These are phyloP conservation scores for Platanus orientalis DNA, from an alignment of 164 flowering plant genomes.

Conservation along the genomic window DNA sequence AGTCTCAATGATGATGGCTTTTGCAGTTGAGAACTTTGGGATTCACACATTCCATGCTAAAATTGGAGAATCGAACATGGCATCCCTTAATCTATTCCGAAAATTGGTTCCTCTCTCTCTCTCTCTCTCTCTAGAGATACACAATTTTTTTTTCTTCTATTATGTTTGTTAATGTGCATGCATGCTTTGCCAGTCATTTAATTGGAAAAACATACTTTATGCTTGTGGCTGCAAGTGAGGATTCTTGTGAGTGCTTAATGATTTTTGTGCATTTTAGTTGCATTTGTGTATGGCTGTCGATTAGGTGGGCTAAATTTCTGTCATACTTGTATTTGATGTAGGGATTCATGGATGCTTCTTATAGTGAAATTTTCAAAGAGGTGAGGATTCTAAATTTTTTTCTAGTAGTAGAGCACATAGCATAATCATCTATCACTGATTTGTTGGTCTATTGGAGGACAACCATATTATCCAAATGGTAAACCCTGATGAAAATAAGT, in stretches of 20 bases:
- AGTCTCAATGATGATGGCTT: slow-evolving; percentile 85
- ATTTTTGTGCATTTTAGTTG: neutral
- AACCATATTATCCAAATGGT: neutral
- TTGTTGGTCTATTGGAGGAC: neutral
- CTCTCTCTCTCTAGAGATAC: slow-evolving; percentile 10
- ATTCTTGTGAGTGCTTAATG: neutral
- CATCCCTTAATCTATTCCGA: slow-evolving; percentile 63
- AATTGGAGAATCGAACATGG: slow-evolving; percentile 74
- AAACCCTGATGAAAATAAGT: neutral
- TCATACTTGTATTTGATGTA: slow-evolving; percentile 23
- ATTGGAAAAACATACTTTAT: neutral
- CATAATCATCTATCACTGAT: neutral
- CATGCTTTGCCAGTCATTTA: neutral
- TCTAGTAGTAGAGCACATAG: neutral
- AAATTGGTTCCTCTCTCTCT: slow-evolving; percentile 62
- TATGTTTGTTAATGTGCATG: neutral
- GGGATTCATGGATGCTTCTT: slow-evolving; percentile 71
- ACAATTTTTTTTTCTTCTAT: neutral
- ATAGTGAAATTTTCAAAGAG: slow-evolving; percentile 82
- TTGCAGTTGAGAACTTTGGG: slow-evolving; percentile 55
- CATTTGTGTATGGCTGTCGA: neutral
- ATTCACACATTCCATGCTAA: slow-evolving; percentile 67
- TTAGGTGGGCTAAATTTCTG: slow-evolving; percentile 5
- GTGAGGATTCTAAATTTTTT: slow-evolving; percentile 28
- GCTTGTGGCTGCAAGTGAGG: neutral